phyloP scores from a whole-genome alignment of 768 basidiomycete species.

The Scleroderma bovista region DNA sequence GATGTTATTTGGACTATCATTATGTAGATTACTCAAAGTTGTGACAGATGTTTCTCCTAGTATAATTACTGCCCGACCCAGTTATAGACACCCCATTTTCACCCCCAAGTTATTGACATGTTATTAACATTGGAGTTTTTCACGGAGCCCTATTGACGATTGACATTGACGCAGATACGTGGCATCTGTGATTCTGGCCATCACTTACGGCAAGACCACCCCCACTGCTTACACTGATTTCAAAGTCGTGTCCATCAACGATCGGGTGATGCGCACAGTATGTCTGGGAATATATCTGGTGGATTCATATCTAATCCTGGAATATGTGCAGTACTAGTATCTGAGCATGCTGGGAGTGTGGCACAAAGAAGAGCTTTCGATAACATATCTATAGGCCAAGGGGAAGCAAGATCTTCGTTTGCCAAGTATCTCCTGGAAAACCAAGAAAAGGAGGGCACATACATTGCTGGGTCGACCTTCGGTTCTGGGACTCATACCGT shows the following conservation, averaged over 20 bases:
- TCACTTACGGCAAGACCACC: slow-evolving; percentile 24
- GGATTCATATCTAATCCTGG: slow-evolving; percentile 19
- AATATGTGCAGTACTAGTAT: slow-evolving; percentile 28
- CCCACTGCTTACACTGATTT: slow-evolving; percentile 14
- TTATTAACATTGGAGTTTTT: too few species aligned
- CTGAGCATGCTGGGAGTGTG: slow-evolving; percentile 47
- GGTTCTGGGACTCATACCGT: slow-evolving; percentile 40
- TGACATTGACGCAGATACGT: slow-evolving; percentile 16
- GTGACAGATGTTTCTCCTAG: too few species aligned
- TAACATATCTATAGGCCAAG: slow-evolving; percentile 15
- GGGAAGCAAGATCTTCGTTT: slow-evolving; percentile 26
- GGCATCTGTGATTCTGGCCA: slow-evolving; percentile 20
- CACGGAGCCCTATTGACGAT: neutral
- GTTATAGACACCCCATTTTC: too few species aligned
- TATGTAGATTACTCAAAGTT: too few species aligned
- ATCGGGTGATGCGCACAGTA: slow-evolving; percentile 22
- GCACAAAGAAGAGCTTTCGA: slow-evolving; percentile 37
- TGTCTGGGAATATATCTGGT: slow-evolving; percentile 22
- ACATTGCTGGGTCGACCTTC: slow-evolving; percentile 38
- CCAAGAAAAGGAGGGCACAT: slow-evolving; percentile 29
- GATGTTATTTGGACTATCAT: too few species aligned
- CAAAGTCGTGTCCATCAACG: slow-evolving; percentile 21
- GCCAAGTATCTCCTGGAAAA: slow-evolving; percentile 33
- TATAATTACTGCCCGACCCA: too few species aligned
- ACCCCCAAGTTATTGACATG: too few species aligned